These are phyloP conservation scores for Ophiocytium majus DNA, from an alignment of 352 stramenopile species.

Conservation along the genomic window DNA sequence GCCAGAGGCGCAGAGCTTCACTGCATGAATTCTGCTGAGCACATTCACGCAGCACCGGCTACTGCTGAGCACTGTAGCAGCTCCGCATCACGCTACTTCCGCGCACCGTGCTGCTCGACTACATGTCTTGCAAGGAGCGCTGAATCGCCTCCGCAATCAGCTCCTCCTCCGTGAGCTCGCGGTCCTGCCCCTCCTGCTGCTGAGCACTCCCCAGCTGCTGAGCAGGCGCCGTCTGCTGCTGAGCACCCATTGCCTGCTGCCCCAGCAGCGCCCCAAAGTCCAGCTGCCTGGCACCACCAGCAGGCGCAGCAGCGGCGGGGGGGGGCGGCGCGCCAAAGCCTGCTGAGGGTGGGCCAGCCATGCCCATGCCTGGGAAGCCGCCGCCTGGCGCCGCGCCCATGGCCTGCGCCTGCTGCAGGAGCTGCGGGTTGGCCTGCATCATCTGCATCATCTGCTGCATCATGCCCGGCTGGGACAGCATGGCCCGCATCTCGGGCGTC, in stretches of 20 bases:
- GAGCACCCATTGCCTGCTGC: too few species aligned
- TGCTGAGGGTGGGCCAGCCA: constrained; percentile 8
- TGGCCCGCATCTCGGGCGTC: constrained; percentile 8
- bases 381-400: constrained; percentile 27
- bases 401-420: constrained; percentile 35
- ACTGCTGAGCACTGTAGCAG: too few species aligned
- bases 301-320: not conserved
- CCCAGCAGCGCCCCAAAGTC: not conserved
- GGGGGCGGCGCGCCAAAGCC: constrained; percentile 14
- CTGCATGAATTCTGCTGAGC: too few species aligned
- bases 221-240: too few species aligned
- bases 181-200: too few species aligned
- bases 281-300: not conserved
- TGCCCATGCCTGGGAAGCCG: not conserved
- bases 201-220: too few species aligned
- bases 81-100: too few species aligned
- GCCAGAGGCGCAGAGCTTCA: too few species aligned
- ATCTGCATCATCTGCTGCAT: constrained; percentile 38
- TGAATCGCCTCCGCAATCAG: constrained; percentile 48
- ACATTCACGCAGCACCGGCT: too few species aligned
- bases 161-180: constrained; percentile 49
- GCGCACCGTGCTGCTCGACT: too few species aligned
- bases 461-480: constrained; percentile 24
- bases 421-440: constrained; percentile 29
- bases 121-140: constrained; percentile 38